Conservation (phyloP, 306 rosid genomes). For the barrel medic (Medicago truncatula) region MtrunA17r5.0-ANR NC_053048.1:47470001-47470500, state of each 20-base stretch:
- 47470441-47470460: too few relatives aligned
- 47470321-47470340: constrained; percentile 96
- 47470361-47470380: constrained; percentile 50
- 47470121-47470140: background rate
- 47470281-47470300: constrained; percentile 74
- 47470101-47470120: constrained; percentile 1
- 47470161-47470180: constrained; percentile 1
- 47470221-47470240: constrained; percentile 61
- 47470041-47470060: constrained; percentile 3
- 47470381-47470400: constrained; percentile 39
- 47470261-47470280: constrained; percentile 83
- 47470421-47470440: background rate
- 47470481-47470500: too few relatives aligned
- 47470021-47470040: constrained; percentile 21
- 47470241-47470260: constrained; percentile 82
- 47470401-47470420: constrained; percentile 26
- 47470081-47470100: constrained; percentile 29
- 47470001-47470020: constrained; percentile 1
- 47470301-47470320: constrained; percentile 88
- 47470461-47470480: too few relatives aligned
- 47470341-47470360: constrained; percentile 88
- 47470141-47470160: background rate
- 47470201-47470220: constrained; percentile 13
- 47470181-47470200: constrained; percentile 21
- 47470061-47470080: constrained; percentile 25